Evolutionary conservation across 2,329 filamentous ascomycete species (phyloP), one percentile per base, ranked within the genome.

Genomic region (Lecanoromycetidae sp.): DNA sequence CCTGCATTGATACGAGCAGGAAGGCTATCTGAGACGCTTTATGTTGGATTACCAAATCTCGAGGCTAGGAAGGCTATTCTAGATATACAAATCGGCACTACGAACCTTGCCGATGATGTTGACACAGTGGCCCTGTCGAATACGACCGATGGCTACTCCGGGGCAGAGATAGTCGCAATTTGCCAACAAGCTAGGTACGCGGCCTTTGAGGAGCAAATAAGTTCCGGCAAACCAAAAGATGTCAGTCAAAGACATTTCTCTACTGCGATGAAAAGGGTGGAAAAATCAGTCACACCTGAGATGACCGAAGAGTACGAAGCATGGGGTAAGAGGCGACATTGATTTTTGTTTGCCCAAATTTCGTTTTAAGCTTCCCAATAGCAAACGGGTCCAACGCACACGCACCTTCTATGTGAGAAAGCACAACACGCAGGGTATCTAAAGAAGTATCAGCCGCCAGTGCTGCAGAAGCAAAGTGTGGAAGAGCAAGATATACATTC

Each of bases 1-100:
- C 77, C 85, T 1, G 90, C 90, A 1, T 72, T 96, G 27, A 76
- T 94, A 60, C 78, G 90, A 1, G 84, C 87, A 0, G 90, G 90
- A 1, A 77, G 90, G 23, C 85, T 96, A 62, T 87, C 94, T 58
- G 77, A 82, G 55, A 73, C 87, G 27, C 75, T 94, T 37, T 94
- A 94, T 61, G 85, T 95, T 35, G 84, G 85, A 0, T 83, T 86
- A 3, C 90, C 90, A 0, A 80, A 86, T 58, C 66, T 73, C 37
- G 68, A 76, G 6, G 87, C 87, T 0, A 75, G 90, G 7, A 76
- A 75, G 58, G 82, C 87, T 54, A 90, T 96, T 45, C 74, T 95
- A 46, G 64, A 69, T 13, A 80, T 86, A 44, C 79, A 82, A 59
- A 75, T 80, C 1, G 68, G 70, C 23, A 77, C 74, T 46, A 73